Evolutionary conservation across 2,329 filamentous ascomycete genomes (phyloP), one percentile per base, ranked within the genome.

Genomic region (Pleomassaria siparia): DNA sequence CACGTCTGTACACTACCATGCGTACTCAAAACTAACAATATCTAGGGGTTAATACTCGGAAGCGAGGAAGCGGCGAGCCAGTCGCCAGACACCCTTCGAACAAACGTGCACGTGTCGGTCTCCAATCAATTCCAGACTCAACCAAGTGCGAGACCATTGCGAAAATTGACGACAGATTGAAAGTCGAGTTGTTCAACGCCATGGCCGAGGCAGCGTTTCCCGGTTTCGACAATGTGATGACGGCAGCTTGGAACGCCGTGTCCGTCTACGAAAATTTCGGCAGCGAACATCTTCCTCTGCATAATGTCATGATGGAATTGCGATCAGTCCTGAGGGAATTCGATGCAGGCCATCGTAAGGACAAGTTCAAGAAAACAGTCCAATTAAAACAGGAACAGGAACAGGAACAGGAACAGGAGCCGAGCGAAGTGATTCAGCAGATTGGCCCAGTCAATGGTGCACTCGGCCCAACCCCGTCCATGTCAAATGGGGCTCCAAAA

Each of bases 241-340:
- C 56, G 39, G 64, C 65, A 12, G 53, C 59, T 0, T 67, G 64
- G 64, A 69, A 68, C 26, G 59, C 64, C 2, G 55, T 67, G 2
- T 59, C 57, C 0, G 50, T 69, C n/a, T 64, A 66, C 41, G 47
- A 53, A 15, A 49, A 57, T 15, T 47, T 57, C 2, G 64, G 63
- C 1, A 63, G 53, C 11, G 60, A 68, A 41, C 61, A 61, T 18
- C 48, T 55, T 1, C 62, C 59, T 9, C 53, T 69, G 10, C 59
- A 66, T 35, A 51, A 44, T 4, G 52, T 55, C 2, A 57, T 68
- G 3, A 51, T 52, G 1, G 59, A 62, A 8, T 47, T 69, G n/a
- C 58, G 62, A 16, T 40, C 48, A 6, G 64, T 62, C 1, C 51
- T 69, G 2, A 49, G 53, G 20, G 62, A 65, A 30, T 64, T 66